Evolutionary conservation across 345 rosid species (phyloP).

Genomic region (Rhizophora apiculata): DNA sequence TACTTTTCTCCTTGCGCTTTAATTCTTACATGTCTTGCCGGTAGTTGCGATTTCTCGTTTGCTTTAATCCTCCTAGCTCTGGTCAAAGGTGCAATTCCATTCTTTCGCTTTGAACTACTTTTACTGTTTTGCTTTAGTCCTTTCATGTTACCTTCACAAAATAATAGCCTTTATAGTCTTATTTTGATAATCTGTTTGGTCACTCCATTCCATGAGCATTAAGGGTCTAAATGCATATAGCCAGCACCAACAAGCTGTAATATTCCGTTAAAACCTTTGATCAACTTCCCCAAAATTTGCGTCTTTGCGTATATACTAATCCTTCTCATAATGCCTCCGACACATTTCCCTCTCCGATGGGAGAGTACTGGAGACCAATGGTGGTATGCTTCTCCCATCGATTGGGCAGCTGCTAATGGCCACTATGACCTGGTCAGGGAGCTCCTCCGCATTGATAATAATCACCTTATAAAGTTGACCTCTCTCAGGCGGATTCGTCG

Average conservation of each 20-base stretch:
- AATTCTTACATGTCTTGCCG: conserved; percentile 12
- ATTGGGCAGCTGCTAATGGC: conserved; percentile 90
- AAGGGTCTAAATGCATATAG: background rate
- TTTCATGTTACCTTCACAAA: background rate
- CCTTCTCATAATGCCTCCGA: conserved; percentile 49
- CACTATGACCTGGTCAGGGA: conserved; percentile 86
- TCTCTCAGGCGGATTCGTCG: conserved; percentile 90
- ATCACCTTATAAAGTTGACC: conserved; percentile 86
- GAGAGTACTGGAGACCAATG: conserved; percentile 95
- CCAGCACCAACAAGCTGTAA: background rate
- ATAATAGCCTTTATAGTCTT: background rate
- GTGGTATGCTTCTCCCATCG: conserved; percentile 98
- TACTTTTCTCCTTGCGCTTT: background rate
- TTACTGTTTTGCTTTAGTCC: background rate
- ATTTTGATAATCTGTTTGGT: background rate
- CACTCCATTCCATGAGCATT: background rate
- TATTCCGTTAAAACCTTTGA: background rate
- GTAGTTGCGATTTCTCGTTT: conserved; percentile 1
- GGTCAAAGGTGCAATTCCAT: background rate
- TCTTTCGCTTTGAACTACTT: background rate
- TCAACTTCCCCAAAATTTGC: background rate
- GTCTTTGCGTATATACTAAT: background rate
- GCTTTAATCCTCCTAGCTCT: background rate
- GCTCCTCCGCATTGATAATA: conserved; percentile 75
- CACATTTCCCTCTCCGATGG: conserved; percentile 84